Evolutionary conservation across 1,139 yeast genomes (phyloP), one percentile per base, ranked within the genome.

Genomic region (Lodderomyces theae): DNA sequence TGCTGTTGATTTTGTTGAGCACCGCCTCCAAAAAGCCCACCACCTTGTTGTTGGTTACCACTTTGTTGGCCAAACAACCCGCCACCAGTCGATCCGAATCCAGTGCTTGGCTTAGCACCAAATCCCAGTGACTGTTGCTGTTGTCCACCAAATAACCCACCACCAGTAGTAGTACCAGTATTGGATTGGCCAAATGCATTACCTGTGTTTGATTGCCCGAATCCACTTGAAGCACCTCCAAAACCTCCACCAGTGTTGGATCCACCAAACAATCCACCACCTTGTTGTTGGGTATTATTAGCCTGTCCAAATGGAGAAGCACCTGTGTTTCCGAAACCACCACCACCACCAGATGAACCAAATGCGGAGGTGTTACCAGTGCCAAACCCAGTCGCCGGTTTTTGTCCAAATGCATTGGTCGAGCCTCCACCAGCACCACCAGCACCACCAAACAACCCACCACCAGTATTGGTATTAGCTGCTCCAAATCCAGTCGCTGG

Each of bases 301-400:
- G 28, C 30, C 37, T 39, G 48, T 7, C 51, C 51, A 42, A 48
- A 48, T 18, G 46, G 44, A 5, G 50, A 40, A 6, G 34, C 15
- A 10, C 45, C 46, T 23, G 48, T 50, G 45, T 42, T 59, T 48
- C 44, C 35, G 16, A 32, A 32, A 13, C 72, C 68, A 13, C 60
- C 63, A 36, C 43, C 51, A 15, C 60, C 63, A 36, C 43, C 52
- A 44, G 38, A 37, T 30, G 42, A 25, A 21, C 51, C 51, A 17
- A 32, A 32, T 32, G 61, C 59, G 41, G 54, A 54, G 10, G 58
- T 56, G 8, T 56, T 46, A 12, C 47, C 55, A 13, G 45, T 55
- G 21, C 60, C 59, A 43, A 55, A 51, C n/a, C 49, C 51, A 7
- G 47, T 35, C 36, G 60, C 55, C 21, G 56, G 35, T 53, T 34